phyloP scores from a whole-genome alignment of 2,329 filamentous ascomycete genomes.

The Niveomyces coronatus region DNA sequence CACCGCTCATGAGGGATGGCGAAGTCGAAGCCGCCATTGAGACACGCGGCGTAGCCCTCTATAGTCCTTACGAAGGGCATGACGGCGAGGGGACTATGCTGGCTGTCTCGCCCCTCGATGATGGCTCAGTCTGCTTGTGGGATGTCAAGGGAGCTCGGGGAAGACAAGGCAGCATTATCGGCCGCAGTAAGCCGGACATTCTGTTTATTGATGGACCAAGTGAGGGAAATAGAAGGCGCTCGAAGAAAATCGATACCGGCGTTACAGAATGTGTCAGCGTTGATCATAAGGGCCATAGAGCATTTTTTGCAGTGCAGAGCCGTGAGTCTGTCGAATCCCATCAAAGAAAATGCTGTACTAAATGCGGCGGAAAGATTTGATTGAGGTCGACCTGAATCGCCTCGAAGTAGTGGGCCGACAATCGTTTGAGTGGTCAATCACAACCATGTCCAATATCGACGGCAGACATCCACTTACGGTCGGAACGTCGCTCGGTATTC shows the following conservation, averaged over 20 bases:
- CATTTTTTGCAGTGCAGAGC: conserved; percentile 72
- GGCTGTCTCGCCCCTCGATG: conserved; percentile 69
- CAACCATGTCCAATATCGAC: conserved; percentile 62
- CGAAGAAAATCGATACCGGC: conserved; percentile 59
- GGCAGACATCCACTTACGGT: conserved; percentile 66
- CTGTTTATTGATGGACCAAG: conserved; percentile 47
- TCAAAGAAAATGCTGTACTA: conserved; percentile 1
- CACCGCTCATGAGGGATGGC: conserved; percentile 37
- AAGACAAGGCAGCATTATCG: conserved; percentile 52
- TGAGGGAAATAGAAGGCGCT: conserved; percentile 33
- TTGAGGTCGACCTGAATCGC: conserved; percentile 72
- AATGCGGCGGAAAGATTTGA: conserved; percentile 41
- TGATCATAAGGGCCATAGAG: conserved; percentile 54
- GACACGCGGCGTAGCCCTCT: conserved; percentile 62
- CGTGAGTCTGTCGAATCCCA: conserved; percentile 32
- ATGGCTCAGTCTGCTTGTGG: conserved; percentile 84
- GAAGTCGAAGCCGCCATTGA: conserved; percentile 44
- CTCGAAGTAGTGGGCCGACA: conserved; percentile 59
- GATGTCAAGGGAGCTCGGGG: conserved; percentile 51
- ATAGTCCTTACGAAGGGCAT: conserved; percentile 41
- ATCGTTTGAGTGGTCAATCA: conserved; percentile 72
- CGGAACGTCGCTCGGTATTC: conserved; percentile 70
- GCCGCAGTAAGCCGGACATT: conserved; percentile 54
- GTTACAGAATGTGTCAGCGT: conserved; percentile 78
- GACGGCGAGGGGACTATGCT: conserved; percentile 34